Base-by-base conservation (phyloP, 352 stramenopile species). In the Globisporangium camurandrum region DNA sequence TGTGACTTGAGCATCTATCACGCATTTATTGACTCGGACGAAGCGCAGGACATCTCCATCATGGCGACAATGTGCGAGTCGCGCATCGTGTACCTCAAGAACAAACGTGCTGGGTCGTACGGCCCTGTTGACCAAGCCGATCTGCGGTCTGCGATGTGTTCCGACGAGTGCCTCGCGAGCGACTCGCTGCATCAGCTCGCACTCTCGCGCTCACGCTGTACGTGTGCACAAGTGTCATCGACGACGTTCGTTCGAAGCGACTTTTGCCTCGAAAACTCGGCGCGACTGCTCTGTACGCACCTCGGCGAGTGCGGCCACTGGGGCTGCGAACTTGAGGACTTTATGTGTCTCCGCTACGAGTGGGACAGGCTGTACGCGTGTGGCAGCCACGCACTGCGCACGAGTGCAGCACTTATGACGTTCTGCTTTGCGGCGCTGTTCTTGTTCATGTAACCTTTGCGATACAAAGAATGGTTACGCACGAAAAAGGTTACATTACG, bases 291-390 rank as follows among this genome's bases (percentile, higher is more conserved):
- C 44, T 97, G 88, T 64, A 86, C 70, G 11, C 81, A 88, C 50
- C 51, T 97, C 30, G 72, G 79, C 53, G 84, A 94, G 37, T 97
- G 88, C 49, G 88, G 86, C 17, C 75, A 84, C 54, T 97, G 88
- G 88, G 62, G 66, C 48, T 97, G 88, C 54, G 52, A 69, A 34
- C 70, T 95, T 31, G 67, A 92, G 47, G 88, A 97, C 54, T 96
- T 96, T 51, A 94, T 90, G 70, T 97, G 88, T 58, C 75, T 90
- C 28, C 82, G 88, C 37, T 89, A 92, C 64, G 84, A 96, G 56
- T 96, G 82, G 82, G 79, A 89, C 51, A 69, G 57, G 28, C 46
- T 76, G 40, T 84, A 93, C 59, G 46, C 78, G 23, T 93, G 76
- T 48, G 30, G 14, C 1, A 57, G 66, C 27, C 43, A 49, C 54